Evolutionary conservation across 2,329 filamentous ascomycete genomes (phyloP), one percentile per base, ranked within the genome.

Genomic region (Herpomyces periplanetae): DNA sequence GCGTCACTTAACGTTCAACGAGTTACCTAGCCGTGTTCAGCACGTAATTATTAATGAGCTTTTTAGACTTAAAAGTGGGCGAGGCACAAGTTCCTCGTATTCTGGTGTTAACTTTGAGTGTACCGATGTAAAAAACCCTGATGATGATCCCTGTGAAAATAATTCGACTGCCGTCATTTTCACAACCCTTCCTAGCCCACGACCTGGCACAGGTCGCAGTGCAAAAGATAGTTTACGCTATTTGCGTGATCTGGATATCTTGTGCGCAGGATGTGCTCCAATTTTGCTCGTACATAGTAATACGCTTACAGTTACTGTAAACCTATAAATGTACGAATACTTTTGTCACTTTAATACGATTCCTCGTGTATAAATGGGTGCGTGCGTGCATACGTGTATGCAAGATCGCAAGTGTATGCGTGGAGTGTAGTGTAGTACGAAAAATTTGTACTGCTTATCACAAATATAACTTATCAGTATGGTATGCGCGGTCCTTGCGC

Each of bases 31-130:
- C 29, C 55, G 66, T 8, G 68, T 68, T 2, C 69, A 84, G 34
- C 66, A 85, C 35, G 40, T 84, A 13, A 73, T 85, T 11, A 39
- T 85, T 8, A 85, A 85, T 33, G 68, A 85, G 34, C 41, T 84
- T 26, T 71, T 85, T 42, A 45, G 49, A 3, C 45, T 48, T 23
- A 43, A 68, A 24, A 66, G 60, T n/a, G n/a, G n/a, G n/a, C 27
- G 35, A 36, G 15, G 14, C 5, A 5, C 18, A 6, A 8, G 6
- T 9, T 5, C 17, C 13, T 5, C 17, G 17, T 18, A 8, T 8
- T 6, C 17, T 6, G 17, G 8, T 5, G 6, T 6, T 6, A 18
- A 8, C 8, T 11, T 11, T 6, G 6, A 8, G 9, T 8, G 6
- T 5, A 18, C 6, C 5, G 5, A 6, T 6, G 9, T 11, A 5